Evolutionary conservation across 2,329 filamentous ascomycete species (phyloP).

Genomic region (Leptosphaerulina australis): DNA sequence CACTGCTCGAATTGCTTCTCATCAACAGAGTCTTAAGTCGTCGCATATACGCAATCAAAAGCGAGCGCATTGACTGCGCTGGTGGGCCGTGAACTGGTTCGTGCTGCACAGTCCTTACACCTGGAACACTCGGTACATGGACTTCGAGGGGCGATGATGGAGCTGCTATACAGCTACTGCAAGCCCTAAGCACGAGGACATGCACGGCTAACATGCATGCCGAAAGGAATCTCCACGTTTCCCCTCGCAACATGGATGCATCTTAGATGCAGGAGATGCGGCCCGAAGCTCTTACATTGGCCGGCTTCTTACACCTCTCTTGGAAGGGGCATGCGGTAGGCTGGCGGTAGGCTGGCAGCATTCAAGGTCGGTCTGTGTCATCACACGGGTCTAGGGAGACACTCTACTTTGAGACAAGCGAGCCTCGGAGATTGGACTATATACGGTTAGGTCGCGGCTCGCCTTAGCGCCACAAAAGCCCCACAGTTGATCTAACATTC

Average conservation of each 20-base stretch:
- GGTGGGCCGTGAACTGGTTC: constrained; percentile 36
- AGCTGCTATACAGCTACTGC: constrained; percentile 27
- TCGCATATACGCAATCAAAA: constrained; percentile 27
- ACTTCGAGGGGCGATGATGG: constrained; percentile 28
- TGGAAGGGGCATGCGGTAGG: constrained; percentile 14
- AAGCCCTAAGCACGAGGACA: constrained; percentile 26
- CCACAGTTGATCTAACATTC: constrained; percentile 15
- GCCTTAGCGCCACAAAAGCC: constrained; percentile 6
- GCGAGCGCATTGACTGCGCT: constrained; percentile 21
- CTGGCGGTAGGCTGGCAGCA: constrained; percentile 20
- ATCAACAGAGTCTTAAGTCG: constrained; percentile 6
- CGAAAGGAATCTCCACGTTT: constrained; percentile 38
- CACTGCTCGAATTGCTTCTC: constrained; percentile 10
- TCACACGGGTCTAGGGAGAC: constrained; percentile 5
- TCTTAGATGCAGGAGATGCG: constrained; percentile 22
- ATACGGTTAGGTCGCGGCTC: constrained; percentile 11
- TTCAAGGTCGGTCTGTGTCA: constrained; percentile 18
- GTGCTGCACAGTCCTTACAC: constrained; percentile 7
- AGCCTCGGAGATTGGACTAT: constrained; percentile 9
- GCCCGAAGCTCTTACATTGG: constrained; percentile 32
- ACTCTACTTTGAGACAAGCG: constrained; percentile 4
- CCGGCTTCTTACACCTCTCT: constrained; percentile 13
- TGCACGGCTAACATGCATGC: constrained; percentile 31
- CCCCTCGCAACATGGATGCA: constrained; percentile 15
- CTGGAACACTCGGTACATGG: constrained; percentile 26